Percentiles rank a stretch among this genome's conserved stretches.
phyloP scores from a whole-genome alignment of 2,329 filamentous ascomycete genomes.

The Mycosphaerella sp. region DNA sequence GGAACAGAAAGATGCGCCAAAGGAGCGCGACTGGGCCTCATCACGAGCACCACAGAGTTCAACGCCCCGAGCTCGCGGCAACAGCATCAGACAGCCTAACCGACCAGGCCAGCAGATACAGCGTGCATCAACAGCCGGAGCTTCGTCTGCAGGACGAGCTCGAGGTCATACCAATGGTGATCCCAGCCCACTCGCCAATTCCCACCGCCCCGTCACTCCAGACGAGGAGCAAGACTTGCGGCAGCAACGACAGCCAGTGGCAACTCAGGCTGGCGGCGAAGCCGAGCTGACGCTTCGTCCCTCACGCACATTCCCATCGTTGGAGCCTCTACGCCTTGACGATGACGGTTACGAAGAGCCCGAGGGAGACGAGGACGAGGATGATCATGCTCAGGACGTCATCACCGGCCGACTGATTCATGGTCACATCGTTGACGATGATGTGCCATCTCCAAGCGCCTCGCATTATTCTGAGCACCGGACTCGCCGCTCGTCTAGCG shows the following conservation, averaged over 20 bases:
- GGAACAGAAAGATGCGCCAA: constrained; percentile 15
- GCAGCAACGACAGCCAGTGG: neutral
- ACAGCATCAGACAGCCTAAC: constrained; percentile 9
- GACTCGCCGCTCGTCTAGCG: constrained; percentile 42
- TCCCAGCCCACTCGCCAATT: constrained; percentile 31
- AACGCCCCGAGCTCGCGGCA: constrained; percentile 15
- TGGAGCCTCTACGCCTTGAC: constrained; percentile 22
- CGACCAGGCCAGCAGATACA: constrained; percentile 8
- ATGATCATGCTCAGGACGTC: constrained; percentile 70
- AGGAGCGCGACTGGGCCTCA: constrained; percentile 29
- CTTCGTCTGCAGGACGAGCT: constrained; percentile 16
- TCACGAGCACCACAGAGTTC: constrained; percentile 3
- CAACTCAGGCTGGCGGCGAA: constrained; percentile 1
- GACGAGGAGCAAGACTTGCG: constrained; percentile 11
- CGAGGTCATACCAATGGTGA: constrained; percentile 27
- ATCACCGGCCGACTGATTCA: constrained; percentile 87
- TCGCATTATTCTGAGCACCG: constrained; percentile 54
- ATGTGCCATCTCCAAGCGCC: constrained; percentile 71
- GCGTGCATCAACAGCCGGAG: constrained; percentile 19
- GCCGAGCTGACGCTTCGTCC: constrained; percentile 17
- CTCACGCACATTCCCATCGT: constrained; percentile 25
- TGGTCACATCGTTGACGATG: constrained; percentile 81
- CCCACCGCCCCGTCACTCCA: constrained; percentile 29
- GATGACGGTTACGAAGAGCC: constrained; percentile 34
- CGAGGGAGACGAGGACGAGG: constrained; percentile 32